A percentile compares a stretch with the other conserved stretches of the same genome.
phyloP scores from a whole-genome alignment of 495 filamentous ascomycete genomes.

The Astrothelium subdiscretum region DNA sequence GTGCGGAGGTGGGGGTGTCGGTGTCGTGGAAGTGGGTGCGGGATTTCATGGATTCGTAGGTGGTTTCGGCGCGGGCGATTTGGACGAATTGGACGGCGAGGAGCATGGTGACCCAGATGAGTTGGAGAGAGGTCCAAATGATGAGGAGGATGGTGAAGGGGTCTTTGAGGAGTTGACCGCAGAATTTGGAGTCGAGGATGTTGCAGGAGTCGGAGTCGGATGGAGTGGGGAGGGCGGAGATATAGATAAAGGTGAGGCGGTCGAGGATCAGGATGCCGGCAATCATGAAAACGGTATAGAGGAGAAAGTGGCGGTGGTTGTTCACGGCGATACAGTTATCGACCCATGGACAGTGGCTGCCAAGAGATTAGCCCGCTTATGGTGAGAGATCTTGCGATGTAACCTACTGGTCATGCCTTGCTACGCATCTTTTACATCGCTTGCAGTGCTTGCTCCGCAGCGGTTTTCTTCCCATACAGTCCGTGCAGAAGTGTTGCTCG shows the following conservation, averaged over 20 bases:
- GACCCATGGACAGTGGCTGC: conserved; percentile 96
- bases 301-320: conserved; percentile 88
- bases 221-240: conserved; percentile 35
- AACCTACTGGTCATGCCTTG: conserved; percentile 92
- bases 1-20: conserved; percentile 26
- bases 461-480: conserved; percentile 86
- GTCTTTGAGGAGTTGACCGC: conserved; percentile 63
- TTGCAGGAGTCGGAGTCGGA: conserved; percentile 46
- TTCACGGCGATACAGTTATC: conserved; percentile 91
- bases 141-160: conserved; percentile 68
- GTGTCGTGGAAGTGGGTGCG: conserved; percentile 45
- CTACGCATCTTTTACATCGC: conserved; percentile 80
- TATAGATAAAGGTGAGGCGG: conserved; percentile 35
- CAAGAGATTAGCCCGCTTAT: conserved; percentile 22
- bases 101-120: conserved; percentile 93
- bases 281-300: conserved; percentile 71
- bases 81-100: conserved; percentile 85
- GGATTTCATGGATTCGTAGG: conserved; percentile 75
- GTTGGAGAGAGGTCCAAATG: conserved; percentile 68
- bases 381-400: background rate
- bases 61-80: conserved; percentile 82
- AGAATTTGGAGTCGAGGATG: conserved; percentile 61
- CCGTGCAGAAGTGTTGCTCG: conserved; percentile 83
- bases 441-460: conserved; percentile 92
- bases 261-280: conserved; percentile 56